Base-by-base conservation (phyloP, 345 rosid species). In the Carallia brachiata region DNA sequence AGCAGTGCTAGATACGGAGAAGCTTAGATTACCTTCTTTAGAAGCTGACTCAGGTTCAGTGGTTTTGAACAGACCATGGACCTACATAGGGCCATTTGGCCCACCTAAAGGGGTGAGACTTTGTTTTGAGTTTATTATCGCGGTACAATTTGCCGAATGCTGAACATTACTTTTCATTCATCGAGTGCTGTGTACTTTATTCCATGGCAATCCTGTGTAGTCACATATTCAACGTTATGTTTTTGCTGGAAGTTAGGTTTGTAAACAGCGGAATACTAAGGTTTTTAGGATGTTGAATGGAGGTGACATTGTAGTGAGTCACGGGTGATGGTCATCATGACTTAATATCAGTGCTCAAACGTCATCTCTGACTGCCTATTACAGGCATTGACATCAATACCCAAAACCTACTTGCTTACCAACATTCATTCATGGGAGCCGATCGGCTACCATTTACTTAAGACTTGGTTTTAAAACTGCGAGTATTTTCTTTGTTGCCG, bases 21-120 rank as follows among this genome's bases (percentile, higher is more conserved):
- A 88, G 85, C 84, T 92, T 72, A 86, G 92, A 79, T 81, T 92
- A 61, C 83, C 97, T 61, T 85, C 93, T 73, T 77, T 90, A 63
- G 88, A 87, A 75, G 72, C 83, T 74, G 81, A 79, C 71, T 73
- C 89, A 62, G 83, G 79, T 77, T 75, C 92, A 67, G 55, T 81
- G 39, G 32, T 80, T 63, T 77, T 88, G 23, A 80, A 82, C 54
- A 79, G 85, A 69, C 85, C 78, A 56, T 90, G 93, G 99, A 83
- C 85, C 53, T 90, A 80, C 76, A 80, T 77, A 6, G 85, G 85
- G 58, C 71, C 83, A 58, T 50, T 82, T 48, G 82, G 75, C 74
- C 88, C 81, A 6, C 85, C 89, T 32, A 74, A 89, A 44, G 89
- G 90, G 89, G 97, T 92, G 63, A 79, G 69, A 56, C 61, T 48